Conservation (phyloP, 2,329 filamentous ascomycete genomes). For the Cryphonectria nitschkei region DNA sequence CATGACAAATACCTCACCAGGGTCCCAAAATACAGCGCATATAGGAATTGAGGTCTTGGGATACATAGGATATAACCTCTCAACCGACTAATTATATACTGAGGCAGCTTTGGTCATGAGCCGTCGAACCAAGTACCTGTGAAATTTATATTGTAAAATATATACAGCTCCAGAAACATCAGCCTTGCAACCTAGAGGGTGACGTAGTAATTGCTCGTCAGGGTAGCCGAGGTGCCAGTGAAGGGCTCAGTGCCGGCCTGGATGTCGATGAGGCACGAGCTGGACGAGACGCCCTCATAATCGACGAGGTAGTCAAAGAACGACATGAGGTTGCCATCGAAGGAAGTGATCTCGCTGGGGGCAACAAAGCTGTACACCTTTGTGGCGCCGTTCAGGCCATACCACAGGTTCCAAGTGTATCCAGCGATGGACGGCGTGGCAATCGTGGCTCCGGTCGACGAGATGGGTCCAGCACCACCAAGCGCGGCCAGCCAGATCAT, state of each 20-base stretch:
- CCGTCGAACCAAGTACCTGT: neutral
- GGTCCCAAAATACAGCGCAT: neutral
- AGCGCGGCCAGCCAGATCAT: constrained; percentile 66
- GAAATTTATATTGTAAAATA: neutral
- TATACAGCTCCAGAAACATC: neutral
- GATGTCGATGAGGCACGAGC: constrained; percentile 53
- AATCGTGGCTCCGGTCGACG: constrained; percentile 52
- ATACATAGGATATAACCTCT: neutral
- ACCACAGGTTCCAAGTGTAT: constrained; percentile 59
- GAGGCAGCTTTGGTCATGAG: neutral
- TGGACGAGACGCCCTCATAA: constrained; percentile 50
- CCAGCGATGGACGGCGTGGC: constrained; percentile 58
- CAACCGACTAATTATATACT: neutral
- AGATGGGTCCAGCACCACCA: constrained; percentile 63
- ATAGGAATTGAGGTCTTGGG: neutral
- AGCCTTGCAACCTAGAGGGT: neutral
- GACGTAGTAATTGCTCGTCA: constrained; percentile 29
- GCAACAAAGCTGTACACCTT: constrained; percentile 61
- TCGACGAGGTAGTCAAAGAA: constrained; percentile 61
- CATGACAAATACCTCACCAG: neutral
- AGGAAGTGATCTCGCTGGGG: constrained; percentile 50
- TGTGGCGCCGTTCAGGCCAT: constrained; percentile 59
- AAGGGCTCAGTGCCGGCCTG: constrained; percentile 62
- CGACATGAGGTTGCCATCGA: constrained; percentile 58
- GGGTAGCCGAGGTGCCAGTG: constrained; percentile 44